Conservation (phyloP, 2,329 filamentous ascomycete species). For the Elsinoe ampelina region DNA sequence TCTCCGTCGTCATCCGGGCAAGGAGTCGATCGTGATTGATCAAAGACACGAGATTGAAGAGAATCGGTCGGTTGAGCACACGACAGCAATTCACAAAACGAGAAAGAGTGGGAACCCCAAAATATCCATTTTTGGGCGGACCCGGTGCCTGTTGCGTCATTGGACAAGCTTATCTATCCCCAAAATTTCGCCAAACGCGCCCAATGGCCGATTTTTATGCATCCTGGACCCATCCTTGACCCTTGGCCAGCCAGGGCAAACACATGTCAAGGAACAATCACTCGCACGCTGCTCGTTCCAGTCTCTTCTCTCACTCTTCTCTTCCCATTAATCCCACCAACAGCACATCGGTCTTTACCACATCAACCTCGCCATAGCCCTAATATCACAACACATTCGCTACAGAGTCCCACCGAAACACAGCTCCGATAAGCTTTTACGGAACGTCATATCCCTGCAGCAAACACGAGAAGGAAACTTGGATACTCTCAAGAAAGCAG, state of each 20-base stretch:
- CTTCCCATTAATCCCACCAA: not conserved
- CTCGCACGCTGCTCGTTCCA: not conserved
- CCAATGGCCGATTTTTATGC: not conserved
- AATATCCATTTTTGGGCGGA: conserved; percentile 1
- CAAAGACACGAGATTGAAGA: not conserved
- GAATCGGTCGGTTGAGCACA: not conserved
- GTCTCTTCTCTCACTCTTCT: not conserved
- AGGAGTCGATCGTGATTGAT: not conserved
- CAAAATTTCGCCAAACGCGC: conserved; percentile 8
- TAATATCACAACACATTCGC: not conserved
- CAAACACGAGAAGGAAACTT: not conserved
- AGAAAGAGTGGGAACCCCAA: not conserved
- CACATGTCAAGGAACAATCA: not conserved
- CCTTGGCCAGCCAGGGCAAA: not conserved
- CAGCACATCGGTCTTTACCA: not conserved
- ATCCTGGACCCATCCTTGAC: not conserved
- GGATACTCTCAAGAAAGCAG: not conserved
- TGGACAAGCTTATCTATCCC: conserved; percentile 8
- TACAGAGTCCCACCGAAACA: not conserved
- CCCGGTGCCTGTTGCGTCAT: not conserved
- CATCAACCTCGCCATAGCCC: not conserved
- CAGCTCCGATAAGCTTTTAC: not conserved
- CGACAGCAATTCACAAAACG: not conserved
- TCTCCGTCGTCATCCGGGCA: not conserved
- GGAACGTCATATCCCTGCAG: not conserved